phyloP scores from a whole-genome alignment of 768 basidiomycete species.

The Phaeotremella fagi region DNA sequence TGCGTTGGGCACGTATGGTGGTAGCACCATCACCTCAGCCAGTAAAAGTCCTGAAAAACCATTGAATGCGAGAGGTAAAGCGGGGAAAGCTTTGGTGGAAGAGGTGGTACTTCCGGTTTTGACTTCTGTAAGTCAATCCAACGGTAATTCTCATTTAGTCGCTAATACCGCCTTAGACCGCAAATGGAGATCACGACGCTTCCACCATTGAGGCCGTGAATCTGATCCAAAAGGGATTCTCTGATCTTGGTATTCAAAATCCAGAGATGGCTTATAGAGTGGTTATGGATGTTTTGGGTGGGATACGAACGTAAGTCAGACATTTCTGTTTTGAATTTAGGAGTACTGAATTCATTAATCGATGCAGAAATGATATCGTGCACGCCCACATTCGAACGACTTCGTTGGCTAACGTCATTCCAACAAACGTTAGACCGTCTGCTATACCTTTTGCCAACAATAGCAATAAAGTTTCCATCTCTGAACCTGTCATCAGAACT shows the following conservation, averaged over 20 bases:
- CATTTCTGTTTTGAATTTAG: constrained; percentile 7
- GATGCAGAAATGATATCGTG: constrained; percentile 66
- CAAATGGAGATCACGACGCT: constrained; percentile 31
- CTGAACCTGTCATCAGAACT: constrained; percentile 21
- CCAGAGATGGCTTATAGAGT: constrained; percentile 80
- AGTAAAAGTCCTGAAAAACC: neutral
- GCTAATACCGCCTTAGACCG: constrained; percentile 14
- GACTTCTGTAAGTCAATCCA: constrained; percentile 58
- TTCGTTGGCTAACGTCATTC: constrained; percentile 56
- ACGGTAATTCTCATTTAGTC: neutral
- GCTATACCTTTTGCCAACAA: neutral
- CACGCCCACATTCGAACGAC: constrained; percentile 77
- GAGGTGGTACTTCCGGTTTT: constrained; percentile 79
- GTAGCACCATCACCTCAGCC: neutral
- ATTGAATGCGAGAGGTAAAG: constrained; percentile 19
- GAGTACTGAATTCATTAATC: constrained; percentile 1
- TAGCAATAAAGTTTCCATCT: neutral
- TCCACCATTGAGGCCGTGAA: constrained; percentile 29
- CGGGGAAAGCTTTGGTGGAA: constrained; percentile 60
- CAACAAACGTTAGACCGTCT: constrained; percentile 64
- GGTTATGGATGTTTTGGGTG: constrained; percentile 80
- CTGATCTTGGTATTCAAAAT: constrained; percentile 75
- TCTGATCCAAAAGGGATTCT: constrained; percentile 75
- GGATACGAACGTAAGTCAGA: constrained; percentile 88
- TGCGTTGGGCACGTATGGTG: neutral